phyloP scores from a whole-genome alignment of 2,329 filamentous ascomycete species.

The Penicillium sp. region DNA sequence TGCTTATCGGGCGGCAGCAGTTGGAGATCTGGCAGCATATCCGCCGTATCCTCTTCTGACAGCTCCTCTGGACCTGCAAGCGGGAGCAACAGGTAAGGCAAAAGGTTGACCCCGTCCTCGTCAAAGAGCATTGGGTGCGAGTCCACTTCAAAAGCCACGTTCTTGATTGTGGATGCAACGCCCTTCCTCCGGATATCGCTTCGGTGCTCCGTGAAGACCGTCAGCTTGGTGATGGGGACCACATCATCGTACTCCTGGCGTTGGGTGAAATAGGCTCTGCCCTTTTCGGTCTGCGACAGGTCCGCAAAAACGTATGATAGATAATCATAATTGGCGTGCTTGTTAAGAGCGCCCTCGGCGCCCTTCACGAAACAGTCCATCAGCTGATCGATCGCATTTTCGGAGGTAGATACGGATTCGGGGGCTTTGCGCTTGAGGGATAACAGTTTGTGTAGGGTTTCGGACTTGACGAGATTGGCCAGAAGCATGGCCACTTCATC shows the following conservation, averaged over 20 bases:
- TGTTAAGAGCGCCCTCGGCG: conserved; percentile 71
- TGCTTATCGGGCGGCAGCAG: conserved; percentile 81
- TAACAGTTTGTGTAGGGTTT: conserved; percentile 61
- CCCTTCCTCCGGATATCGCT: conserved; percentile 77
- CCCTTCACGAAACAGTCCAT: conserved; percentile 96
- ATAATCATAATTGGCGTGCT: conserved; percentile 79
- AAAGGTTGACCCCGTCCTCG: conserved; percentile 64
- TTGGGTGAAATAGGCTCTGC: conserved; percentile 65
- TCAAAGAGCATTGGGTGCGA: conserved; percentile 63
- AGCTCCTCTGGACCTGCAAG: conserved; percentile 84
- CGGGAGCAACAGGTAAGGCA: conserved; percentile 81
- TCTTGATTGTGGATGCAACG: conserved; percentile 95
- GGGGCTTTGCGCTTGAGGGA: conserved; percentile 60
- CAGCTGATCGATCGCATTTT: conserved; percentile 74
- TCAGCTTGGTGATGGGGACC: conserved; percentile 83
- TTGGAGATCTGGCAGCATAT: conserved; percentile 84
- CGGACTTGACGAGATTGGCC: conserved; percentile 79
- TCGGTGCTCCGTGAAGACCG: conserved; percentile 85
- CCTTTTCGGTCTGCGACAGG: conserved; percentile 68
- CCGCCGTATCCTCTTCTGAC: conserved; percentile 71
- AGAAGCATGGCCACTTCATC: conserved; percentile 84
- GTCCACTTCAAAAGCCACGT: conserved; percentile 72
- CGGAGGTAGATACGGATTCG: conserved; percentile 61
- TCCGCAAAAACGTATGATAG: conserved; percentile 91
- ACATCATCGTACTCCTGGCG: conserved; percentile 69